These are phyloP conservation scores for Exophiala lecanii-corni DNA, from an alignment of 2,329 filamentous ascomycete species.

Conservation along the genomic window DNA sequence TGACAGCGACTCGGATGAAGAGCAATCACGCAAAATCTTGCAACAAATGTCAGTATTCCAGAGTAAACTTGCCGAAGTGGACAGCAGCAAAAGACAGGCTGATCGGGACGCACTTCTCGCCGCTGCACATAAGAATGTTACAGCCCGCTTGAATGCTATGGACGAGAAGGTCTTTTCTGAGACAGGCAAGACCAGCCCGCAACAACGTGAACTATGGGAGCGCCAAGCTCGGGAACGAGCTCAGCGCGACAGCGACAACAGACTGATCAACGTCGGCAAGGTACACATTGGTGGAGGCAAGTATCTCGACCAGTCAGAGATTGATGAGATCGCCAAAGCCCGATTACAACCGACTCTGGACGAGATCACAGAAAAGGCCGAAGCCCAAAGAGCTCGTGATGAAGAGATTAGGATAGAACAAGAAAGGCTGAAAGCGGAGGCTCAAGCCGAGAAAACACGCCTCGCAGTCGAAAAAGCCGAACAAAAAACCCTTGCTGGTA, in stretches of 20 bases:
- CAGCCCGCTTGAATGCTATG: conserved; percentile 69
- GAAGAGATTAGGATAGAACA: conserved; percentile 59
- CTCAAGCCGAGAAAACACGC: conserved; percentile 39
- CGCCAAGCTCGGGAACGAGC: conserved; percentile 67
- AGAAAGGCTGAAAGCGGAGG: conserved; percentile 60
- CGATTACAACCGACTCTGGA: conserved; percentile 79
- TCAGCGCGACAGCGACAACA: conserved; percentile 57
- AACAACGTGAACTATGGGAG: conserved; percentile 72
- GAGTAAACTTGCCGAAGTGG: conserved; percentile 61
- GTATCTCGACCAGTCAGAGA: conserved; percentile 70
- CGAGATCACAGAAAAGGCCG: conserved; percentile 75
- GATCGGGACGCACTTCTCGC: conserved; percentile 73
- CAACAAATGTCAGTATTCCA: conserved; percentile 76
- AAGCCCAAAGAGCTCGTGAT: conserved; percentile 64
- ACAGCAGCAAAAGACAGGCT: conserved; percentile 66
- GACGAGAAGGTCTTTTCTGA: conserved; percentile 74
- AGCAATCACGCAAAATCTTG: conserved; percentile 67
- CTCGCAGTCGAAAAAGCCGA: conserved; percentile 36
- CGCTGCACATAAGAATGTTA: conserved; percentile 81
- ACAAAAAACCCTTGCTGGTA: conserved; percentile 42
- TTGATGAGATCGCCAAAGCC: conserved; percentile 72
- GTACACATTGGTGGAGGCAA: conserved; percentile 74
- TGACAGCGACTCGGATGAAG: conserved; percentile 61
- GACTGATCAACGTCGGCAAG: conserved; percentile 54
- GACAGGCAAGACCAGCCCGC: conserved; percentile 65